Percentiles rank a stretch among this genome's conserved stretches.
These are phyloP conservation scores for Solanum bulbocastanum DNA, from an alignment of 257 asterid genomes.

Conservation along the genomic window DNA sequence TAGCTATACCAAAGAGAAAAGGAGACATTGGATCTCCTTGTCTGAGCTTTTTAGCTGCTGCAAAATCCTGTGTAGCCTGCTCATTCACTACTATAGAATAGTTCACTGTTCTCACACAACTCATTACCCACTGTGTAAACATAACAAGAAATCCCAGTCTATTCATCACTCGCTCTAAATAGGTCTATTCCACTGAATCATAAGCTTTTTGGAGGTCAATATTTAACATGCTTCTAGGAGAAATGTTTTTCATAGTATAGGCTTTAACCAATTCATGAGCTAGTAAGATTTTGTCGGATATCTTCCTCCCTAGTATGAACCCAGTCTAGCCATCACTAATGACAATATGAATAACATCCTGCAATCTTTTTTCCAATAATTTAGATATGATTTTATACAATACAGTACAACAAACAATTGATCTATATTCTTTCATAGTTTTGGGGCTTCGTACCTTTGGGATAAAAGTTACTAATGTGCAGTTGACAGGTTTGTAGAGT, in stretches of 20 bases:
- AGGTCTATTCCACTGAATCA: no score
- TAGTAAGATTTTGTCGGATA: neutral
- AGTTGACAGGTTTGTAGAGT: neutral
- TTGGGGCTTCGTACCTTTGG: neutral
- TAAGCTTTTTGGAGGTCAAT: neutral
- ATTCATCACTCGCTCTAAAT: neutral
- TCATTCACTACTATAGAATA: neutral
- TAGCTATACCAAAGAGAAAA: no score
- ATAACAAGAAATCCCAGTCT: neutral
- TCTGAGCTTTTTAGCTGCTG: neutral
- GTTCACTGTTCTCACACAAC: neutral
- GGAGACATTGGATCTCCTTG: no score
- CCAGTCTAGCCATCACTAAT: neutral
- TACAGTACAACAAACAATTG: neutral
- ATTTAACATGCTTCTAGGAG: no score
- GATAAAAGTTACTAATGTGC: neutral
- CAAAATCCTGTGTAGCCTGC: neutral
- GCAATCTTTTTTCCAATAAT: neutral
- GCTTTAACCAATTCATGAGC: no score
- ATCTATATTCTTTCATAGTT: neutral
- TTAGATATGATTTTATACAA: neutral
- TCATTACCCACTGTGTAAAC: neutral
- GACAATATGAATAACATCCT: neutral
- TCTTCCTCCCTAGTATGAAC: neutral
- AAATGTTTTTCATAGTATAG: no score